These are phyloP conservation scores for Metschnikowia bowlesiae DNA, from an alignment of 805 yeast genomes.

Conservation along the genomic window DNA sequence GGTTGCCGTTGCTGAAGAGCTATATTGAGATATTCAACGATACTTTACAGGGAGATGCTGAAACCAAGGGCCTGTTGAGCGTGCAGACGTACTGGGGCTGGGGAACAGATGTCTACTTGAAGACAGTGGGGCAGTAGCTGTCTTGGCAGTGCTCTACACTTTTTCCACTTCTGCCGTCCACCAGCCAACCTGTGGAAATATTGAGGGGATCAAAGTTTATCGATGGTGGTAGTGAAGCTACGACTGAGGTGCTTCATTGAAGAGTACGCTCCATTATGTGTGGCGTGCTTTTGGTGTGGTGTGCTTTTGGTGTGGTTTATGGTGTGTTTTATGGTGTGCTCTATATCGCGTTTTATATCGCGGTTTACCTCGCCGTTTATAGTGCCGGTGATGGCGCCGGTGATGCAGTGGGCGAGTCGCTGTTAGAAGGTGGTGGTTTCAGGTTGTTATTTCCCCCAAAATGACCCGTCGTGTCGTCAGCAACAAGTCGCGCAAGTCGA, in stretches of 20 bases:
- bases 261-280: too few species aligned
- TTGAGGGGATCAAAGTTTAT: too few species aligned
- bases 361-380: too few species aligned
- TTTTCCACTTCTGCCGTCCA: not conserved
- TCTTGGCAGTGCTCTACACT: not conserved
- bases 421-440: not conserved
- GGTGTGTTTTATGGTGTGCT: too few species aligned
- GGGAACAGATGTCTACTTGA: conserved; percentile 75
- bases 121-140: conserved; percentile 29
- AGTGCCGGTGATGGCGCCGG: too few species aligned
- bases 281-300: too few species aligned
- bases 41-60: conserved; percentile 16
- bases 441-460: not conserved
- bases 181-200: not conserved
- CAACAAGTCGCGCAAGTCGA: not conserved
- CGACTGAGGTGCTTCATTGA: too few species aligned
- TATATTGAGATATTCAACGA: conserved; percentile 41
- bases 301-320: too few species aligned
- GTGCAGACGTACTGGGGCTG: conserved; percentile 69
- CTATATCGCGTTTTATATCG: too few species aligned
- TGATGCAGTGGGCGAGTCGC: too few species aligned
- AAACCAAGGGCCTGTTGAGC: conserved; percentile 45
- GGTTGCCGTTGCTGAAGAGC: conserved; percentile 71
- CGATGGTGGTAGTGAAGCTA: too few species aligned
- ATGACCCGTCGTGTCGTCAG: not conserved